Evolutionary conservation across 805 yeast genomes (phyloP).

Genomic region (Scheffersomyces lignosus): DNA sequence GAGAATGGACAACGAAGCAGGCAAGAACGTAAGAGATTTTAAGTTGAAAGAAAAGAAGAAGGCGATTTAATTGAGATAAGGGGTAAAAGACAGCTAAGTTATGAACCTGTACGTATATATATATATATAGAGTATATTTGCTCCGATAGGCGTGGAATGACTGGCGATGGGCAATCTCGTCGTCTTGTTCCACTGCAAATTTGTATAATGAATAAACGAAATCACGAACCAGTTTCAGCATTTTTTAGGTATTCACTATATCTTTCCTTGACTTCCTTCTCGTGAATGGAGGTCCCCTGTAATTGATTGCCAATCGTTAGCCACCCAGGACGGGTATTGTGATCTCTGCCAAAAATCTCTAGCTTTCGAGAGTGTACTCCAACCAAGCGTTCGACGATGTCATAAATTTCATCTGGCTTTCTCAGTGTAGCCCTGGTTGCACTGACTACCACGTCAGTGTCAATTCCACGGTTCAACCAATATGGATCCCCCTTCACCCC

Average conservation of each 20-base stretch:
- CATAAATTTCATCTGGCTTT: slow-evolving; percentile 89
- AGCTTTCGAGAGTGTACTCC: slow-evolving; percentile 76
- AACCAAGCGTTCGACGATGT: slow-evolving; percentile 78
- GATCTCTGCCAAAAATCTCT: slow-evolving; percentile 87
- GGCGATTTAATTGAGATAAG: not conserved
- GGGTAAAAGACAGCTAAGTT: no score
- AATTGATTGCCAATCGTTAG: slow-evolving; percentile 78
- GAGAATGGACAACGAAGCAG: slow-evolving; percentile 49
- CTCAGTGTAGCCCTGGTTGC: slow-evolving; percentile 85
- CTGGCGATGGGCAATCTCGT: no score
- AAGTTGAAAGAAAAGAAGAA: slow-evolving; percentile 9
- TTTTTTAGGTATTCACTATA: slow-evolving; percentile 32
- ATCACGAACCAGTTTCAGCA: no score
- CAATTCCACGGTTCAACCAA: slow-evolving; percentile 68
- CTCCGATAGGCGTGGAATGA: no score
- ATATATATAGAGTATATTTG: no score
- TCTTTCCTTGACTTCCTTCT: slow-evolving; percentile 51
- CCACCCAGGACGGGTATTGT: slow-evolving; percentile 90
- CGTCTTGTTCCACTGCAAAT: no score
- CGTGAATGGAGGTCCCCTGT: slow-evolving; percentile 57
- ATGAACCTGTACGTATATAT: no score
- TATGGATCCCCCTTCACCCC: slow-evolving; percentile 80
- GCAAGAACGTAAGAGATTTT: slow-evolving; percentile 36
- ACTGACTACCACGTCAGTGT: slow-evolving; percentile 76
- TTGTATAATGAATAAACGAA: no score